Conservation (phyloP, 768 basidiomycete species). For the Dendrothele bispora region DNA sequence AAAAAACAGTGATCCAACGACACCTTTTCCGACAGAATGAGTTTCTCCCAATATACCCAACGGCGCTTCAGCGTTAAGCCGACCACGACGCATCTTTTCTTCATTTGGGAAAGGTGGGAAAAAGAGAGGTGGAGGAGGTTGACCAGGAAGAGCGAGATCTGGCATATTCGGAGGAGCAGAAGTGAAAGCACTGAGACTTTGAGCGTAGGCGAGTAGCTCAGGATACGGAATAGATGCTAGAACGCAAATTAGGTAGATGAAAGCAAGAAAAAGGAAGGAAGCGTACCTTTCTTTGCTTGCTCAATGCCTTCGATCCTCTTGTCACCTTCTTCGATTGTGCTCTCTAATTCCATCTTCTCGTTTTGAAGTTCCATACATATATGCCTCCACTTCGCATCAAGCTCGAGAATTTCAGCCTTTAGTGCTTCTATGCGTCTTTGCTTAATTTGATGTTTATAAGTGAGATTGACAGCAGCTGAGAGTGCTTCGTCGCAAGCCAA, state of each 20-base stretch:
- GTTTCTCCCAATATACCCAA: slow-evolving; percentile 79
- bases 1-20: slow-evolving; percentile 28
- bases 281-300: slow-evolving; percentile 67
- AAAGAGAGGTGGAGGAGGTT: slow-evolving; percentile 76
- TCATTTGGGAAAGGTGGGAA: slow-evolving; percentile 92
- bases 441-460: slow-evolving; percentile 72
- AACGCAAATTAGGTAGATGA: neutral
- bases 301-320: slow-evolving; percentile 68
- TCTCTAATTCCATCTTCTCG: slow-evolving; percentile 69
- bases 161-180: slow-evolving; percentile 90
- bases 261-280: slow-evolving; percentile 1
- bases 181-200: slow-evolving; percentile 82
- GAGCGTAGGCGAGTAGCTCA: slow-evolving; percentile 81
- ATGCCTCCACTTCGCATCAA: slow-evolving; percentile 68
- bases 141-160: slow-evolving; percentile 66
- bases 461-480: slow-evolving; percentile 63
- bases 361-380: slow-evolving; percentile 65
- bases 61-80: slow-evolving; percentile 78
- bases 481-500: slow-evolving; percentile 62
- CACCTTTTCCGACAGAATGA: slow-evolving; percentile 77
- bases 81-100: slow-evolving; percentile 86
- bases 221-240: slow-evolving; percentile 80
- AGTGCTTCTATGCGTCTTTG: slow-evolving; percentile 73
- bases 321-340: slow-evolving; percentile 73
- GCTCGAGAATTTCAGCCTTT: slow-evolving; percentile 65